phyloP scores from a whole-genome alignment of 2,329 filamentous ascomycete species.

The Neospermospora avenae region DNA sequence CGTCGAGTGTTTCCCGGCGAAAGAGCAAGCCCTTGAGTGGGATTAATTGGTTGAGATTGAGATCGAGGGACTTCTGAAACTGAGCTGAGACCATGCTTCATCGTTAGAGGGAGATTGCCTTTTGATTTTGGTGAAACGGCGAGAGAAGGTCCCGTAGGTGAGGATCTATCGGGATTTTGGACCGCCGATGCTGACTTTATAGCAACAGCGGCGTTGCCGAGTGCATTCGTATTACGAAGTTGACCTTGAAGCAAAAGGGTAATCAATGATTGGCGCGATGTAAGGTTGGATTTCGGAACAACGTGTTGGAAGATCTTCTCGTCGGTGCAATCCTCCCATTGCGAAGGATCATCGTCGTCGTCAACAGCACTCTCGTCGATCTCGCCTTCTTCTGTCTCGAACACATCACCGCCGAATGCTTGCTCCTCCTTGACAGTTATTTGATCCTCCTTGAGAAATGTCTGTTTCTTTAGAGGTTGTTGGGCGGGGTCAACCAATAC shows the following conservation, averaged over 20 bases:
- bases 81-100: constrained; percentile 38
- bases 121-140: constrained; percentile 46
- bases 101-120: constrained; percentile 50
- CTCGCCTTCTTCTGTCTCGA: constrained; percentile 60
- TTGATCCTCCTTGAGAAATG: constrained; percentile 77
- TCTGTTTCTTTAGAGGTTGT: constrained; percentile 62
- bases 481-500: constrained; percentile 46
- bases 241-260: constrained; percentile 75
- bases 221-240: constrained; percentile 59
- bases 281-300: constrained; percentile 79
- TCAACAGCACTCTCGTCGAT: constrained; percentile 82
- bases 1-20: constrained; percentile 88
- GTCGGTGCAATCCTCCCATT: constrained; percentile 67
- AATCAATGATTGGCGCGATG: constrained; percentile 81
- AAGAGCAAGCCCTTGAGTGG: constrained; percentile 71
- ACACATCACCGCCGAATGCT: constrained; percentile 50
- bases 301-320: constrained; percentile 85
- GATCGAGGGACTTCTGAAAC: constrained; percentile 54
- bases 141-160: constrained; percentile 63
- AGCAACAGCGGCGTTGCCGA: constrained; percentile 59
- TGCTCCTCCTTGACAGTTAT: constrained; percentile 60
- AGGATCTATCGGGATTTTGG: constrained; percentile 60
- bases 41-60: constrained; percentile 71
- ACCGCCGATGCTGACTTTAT: constrained; percentile 51
- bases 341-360: constrained; percentile 58